phyloP scores from a whole-genome alignment of 495 filamentous ascomycete species.

The Penicillium coprophilum region DNA sequence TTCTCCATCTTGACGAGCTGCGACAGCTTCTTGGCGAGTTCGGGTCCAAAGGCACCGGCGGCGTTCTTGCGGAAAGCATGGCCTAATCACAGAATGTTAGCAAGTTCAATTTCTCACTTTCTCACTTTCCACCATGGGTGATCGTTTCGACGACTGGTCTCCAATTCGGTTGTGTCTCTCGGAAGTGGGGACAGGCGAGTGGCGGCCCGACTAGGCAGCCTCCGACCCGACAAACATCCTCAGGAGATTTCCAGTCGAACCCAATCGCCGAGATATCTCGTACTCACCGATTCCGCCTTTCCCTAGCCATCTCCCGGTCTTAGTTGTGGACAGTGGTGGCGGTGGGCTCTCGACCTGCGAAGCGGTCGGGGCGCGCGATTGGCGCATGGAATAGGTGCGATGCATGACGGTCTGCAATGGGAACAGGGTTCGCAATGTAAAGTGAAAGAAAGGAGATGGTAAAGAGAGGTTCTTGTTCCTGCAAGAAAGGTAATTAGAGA shows the following conservation, averaged over 20 bases:
- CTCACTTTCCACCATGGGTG: neutral
- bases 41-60: slow-evolving; percentile 92
- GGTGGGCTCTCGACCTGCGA: slow-evolving; percentile 90
- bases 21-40: slow-evolving; percentile 93
- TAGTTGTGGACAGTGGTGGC: slow-evolving; percentile 86
- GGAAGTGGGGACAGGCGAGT: slow-evolving; percentile 1
- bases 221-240: neutral
- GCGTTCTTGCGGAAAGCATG: slow-evolving; percentile 91
- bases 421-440: slow-evolving; percentile 1
- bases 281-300: slow-evolving; percentile 77
- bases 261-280: neutral
- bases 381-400: slow-evolving; percentile 98
- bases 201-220: slow-evolving; percentile 23
- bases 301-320: slow-evolving; percentile 85
- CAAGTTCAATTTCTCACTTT: neutral
- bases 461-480: slow-evolving; percentile 19
- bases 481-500: slow-evolving; percentile 21
- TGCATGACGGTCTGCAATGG: slow-evolving; percentile 61
- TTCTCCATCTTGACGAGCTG: slow-evolving; percentile 99
- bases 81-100: slow-evolving; percentile 55
- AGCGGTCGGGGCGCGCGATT: slow-evolving; percentile 88
- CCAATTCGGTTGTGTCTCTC: neutral
- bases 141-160: neutral
- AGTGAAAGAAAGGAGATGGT: slow-evolving; percentile 4
- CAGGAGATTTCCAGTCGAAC: neutral